Base-by-base conservation (phyloP, 495 filamentous ascomycete genomes). In the Penicillium cosmopolitanum region DNA sequence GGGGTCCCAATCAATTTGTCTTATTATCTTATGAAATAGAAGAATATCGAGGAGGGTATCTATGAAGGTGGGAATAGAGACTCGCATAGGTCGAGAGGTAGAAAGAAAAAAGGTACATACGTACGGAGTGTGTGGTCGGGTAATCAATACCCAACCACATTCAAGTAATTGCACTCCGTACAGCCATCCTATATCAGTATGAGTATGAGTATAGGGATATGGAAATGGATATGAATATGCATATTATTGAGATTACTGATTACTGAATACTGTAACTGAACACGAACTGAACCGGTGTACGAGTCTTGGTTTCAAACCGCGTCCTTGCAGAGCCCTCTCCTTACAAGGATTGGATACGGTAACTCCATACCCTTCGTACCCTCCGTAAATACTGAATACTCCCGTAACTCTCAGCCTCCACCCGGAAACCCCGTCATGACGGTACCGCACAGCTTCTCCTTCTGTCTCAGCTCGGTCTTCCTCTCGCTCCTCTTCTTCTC, bases 401-500 rank as follows among this genome's bases (percentile, higher is more conserved):
- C 51, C 46, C 38, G 40, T 36, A 64, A 31, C 28, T 31, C 28
- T 67, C 66, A 67, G 64, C 67, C 67, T 69, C 67, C 64, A 67
- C 67, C 61, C 43, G 40, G 46, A 57, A 66, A 66, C 52, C 56
- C 58, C 60, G 64, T 63, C 43, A 55, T 62, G 61, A 66, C 64
- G 51, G 61, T 70, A 70, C 67, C 67, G 58, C 63, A 70, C 67
- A 63, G 61, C 64, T 66, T 55, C 66, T 61, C 67, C 68, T 66
- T 72, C 67, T 73, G 72, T 74, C 70, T 72, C 66, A 69, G 69
- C 65, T 73, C 66, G 62, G 8, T 70, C 65, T 68, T 44, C 12
- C 67, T 66, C 65, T 66, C 70, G 69, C 68, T 68, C 67, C 67
- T 66, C 65, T 66, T 71, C 71, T 69, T 68, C 67, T 71, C 71